Evolutionary conservation across 352 stramenopile genomes (phyloP).

Genomic region (Globisporangium camurandrum): DNA sequence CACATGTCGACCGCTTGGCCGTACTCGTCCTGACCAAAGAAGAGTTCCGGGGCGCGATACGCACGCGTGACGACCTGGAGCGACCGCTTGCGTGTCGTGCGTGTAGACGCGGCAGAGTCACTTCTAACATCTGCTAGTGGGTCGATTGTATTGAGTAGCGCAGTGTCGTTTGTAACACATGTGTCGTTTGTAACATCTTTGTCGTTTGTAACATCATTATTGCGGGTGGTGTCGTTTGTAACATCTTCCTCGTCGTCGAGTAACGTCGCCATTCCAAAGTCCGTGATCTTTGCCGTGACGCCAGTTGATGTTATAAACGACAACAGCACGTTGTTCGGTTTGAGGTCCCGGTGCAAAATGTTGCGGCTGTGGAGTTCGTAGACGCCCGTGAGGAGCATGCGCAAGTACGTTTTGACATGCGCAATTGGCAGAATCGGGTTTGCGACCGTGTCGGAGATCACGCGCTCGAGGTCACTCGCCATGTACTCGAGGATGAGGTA

Average conservation of each 20-base stretch:
- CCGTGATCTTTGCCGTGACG: conserved; percentile 55
- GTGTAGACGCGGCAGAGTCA: neutral
- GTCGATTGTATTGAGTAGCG: no score
- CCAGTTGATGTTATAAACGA: no score
- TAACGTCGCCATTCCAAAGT: conserved; percentile 72
- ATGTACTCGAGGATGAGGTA: conserved; percentile 76
- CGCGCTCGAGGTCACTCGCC: conserved; percentile 65
- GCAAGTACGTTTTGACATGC: conserved; percentile 63
- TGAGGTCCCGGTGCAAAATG: conserved; percentile 74
- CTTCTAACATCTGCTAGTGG: neutral
- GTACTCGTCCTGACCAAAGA: conserved; percentile 67
- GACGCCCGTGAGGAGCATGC: conserved; percentile 58
- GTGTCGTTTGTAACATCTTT: no score
- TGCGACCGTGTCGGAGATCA: conserved; percentile 34
- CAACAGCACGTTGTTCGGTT: conserved; percentile 77
- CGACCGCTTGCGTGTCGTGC: conserved; percentile 27
- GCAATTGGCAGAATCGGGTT: conserved; percentile 29
- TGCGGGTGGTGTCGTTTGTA: conserved; percentile 6
- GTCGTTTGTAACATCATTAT: conserved; percentile 10
- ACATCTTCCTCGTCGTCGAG: conserved; percentile 5
- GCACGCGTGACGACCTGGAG: conserved; percentile 70
- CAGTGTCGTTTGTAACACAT: no score
- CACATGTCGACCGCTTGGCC: conserved; percentile 62
- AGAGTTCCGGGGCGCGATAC: conserved; percentile 69
- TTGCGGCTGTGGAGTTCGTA: conserved; percentile 41